Evolutionary conservation across 352 stramenopile genomes (phyloP).

Genomic region (Salisapilia sapeloensis): DNA sequence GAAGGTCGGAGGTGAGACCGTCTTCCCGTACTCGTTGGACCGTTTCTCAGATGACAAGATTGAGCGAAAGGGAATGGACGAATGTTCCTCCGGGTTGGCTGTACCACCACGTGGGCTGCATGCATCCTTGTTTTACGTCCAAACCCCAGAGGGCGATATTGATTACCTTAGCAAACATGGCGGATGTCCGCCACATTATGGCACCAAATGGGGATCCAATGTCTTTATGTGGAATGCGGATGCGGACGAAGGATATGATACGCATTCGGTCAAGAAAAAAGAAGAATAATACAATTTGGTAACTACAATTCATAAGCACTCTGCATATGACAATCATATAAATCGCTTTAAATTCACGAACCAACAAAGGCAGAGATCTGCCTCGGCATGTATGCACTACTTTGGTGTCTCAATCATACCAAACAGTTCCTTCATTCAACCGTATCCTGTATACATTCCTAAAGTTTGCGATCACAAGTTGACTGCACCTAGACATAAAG

Average conservation of each 20-base stretch:
- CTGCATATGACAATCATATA: too few species aligned
- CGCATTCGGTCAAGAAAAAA: conserved; percentile 72
- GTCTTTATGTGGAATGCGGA: conserved; percentile 81
- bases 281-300: too few species aligned
- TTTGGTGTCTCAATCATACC: too few species aligned
- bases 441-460: too few species aligned
- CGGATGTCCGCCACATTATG: conserved; percentile 63
- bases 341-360: too few species aligned
- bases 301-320: too few species aligned
- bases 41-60: conserved; percentile 53
- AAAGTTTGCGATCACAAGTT: too few species aligned
- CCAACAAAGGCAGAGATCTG: too few species aligned
- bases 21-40: conserved; percentile 88
- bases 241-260: conserved; percentile 54
- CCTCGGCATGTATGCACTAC: too few species aligned
- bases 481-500: too few species aligned
- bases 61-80: conserved; percentile 52
- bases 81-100: conserved; percentile 60
- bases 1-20: conserved; percentile 91
- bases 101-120: conserved; percentile 53
- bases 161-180: conserved; percentile 69
- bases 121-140: conserved; percentile 72
- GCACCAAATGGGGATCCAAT: conserved; percentile 76
- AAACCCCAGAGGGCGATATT: conserved; percentile 54
- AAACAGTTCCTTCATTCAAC: too few species aligned